Evolutionary conservation across 2,329 filamentous ascomycete genomes (phyloP), one percentile per base, ranked within the genome.

Genomic region (Alternaria postmessia): DNA sequence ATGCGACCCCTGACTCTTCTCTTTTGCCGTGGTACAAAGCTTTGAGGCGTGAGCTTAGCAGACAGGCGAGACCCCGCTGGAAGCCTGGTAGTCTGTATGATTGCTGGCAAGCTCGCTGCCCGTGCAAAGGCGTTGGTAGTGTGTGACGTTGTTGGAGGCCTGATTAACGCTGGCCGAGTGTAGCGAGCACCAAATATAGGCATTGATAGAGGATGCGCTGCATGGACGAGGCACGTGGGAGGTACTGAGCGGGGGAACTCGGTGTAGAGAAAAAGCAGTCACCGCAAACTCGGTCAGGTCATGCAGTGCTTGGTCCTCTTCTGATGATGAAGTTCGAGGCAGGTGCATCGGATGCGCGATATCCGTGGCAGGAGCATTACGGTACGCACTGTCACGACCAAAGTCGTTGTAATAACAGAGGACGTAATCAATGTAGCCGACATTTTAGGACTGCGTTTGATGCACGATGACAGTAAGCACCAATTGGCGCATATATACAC

Each of bases 11-110:
- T 68, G 60, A 64, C 41, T 54, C 36, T 57, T 44, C 47, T 24
- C 20, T 36, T 49, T 7, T 24, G 30, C 47, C 18, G 20, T 26
- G 42, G 32, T 47, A 57, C 58, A 65, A 70, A 65, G 64, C 66
- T 69, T 67, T 67, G 57, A 47, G 68, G 66, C 65, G 63, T 67
- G 61, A 65, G 63, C 65, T 67, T 69, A 49, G 46, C 18, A 24
- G 52, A 60, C 38, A 36, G n/a, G 46, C 38, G 26, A 39, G 43
- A 12, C 39, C 55, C 36, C 36, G 39, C 54, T 49, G 20, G 39
- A 24, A 51, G 20, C 9, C 30, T 18, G 18, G 39, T 11, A 14
- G 32, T 11, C 42, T 4, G 26, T 3, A 53, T 34, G 41, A 36
- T 18, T 22, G 24, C 32, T 34, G 44, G 44, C 55, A 58, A 42